These are phyloP conservation scores for Penicillium sp. DNA, from an alignment of 2,329 filamentous ascomycete species.

Conservation along the genomic window DNA sequence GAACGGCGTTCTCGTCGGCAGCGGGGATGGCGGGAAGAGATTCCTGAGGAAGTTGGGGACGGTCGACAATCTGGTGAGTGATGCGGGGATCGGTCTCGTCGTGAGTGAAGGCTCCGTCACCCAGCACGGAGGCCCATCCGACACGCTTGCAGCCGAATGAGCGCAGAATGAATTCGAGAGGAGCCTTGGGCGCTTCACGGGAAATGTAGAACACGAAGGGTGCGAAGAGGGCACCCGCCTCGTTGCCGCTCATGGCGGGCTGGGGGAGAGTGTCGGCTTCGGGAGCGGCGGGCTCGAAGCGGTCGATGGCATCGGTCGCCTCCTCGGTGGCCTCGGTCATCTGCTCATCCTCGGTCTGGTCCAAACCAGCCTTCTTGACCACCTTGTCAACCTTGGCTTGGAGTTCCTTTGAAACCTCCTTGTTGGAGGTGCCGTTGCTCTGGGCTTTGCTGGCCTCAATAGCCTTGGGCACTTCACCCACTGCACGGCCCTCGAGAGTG, in stretches of 20 bases:
- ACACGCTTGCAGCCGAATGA: constrained; percentile 94
- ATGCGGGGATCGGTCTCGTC: constrained; percentile 85
- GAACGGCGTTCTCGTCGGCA: constrained; percentile 42
- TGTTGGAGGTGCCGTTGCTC: constrained; percentile 48
- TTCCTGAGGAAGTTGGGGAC: constrained; percentile 68
- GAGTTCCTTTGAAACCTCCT: constrained; percentile 67
- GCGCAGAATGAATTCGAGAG: constrained; percentile 88
- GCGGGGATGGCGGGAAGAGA: constrained; percentile 46
- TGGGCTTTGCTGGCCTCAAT: constrained; percentile 55
- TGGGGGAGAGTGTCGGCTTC: constrained; percentile 85
- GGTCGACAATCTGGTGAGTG: constrained; percentile 94
- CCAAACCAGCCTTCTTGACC: constrained; percentile 42
- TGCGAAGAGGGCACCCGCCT: constrained; percentile 75
- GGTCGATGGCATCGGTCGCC: constrained; percentile 71
- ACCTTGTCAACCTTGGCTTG: constrained; percentile 65
- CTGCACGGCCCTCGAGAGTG: constrained; percentile 74
- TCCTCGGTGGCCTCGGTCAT: constrained; percentile 50
- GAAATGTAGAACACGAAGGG: constrained; percentile 90
- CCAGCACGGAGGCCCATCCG: constrained; percentile 88
- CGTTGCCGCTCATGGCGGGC: constrained; percentile 64
- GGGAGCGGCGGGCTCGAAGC: constrained; percentile 79
- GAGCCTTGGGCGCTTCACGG: constrained; percentile 84
- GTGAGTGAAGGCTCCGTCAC: constrained; percentile 87
- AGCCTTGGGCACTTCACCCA: constrained; percentile 49
- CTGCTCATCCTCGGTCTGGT: constrained; percentile 45